These are phyloP conservation scores for Trichoderma asperelloides DNA, from an alignment of 495 filamentous ascomycete genomes.

Conservation along the genomic window DNA sequence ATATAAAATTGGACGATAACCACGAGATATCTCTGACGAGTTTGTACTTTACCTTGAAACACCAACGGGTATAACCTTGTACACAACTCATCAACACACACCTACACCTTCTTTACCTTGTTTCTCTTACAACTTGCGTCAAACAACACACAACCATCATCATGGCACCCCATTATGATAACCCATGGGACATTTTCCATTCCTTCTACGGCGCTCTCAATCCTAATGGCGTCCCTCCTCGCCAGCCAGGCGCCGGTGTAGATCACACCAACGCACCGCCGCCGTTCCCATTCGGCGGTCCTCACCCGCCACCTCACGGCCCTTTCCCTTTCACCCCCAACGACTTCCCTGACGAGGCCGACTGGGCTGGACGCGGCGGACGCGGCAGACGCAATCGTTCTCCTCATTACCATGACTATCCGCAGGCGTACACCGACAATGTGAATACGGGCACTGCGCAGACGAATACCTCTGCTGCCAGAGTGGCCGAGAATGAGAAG, in stretches of 20 bases:
- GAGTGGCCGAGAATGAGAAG: slow-evolving; percentile 16
- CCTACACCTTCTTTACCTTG: not conserved
- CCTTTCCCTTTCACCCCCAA: slow-evolving; percentile 17
- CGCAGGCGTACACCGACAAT: not conserved
- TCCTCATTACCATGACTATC: slow-evolving; percentile 11
- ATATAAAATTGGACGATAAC: not conserved
- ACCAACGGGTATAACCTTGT: no score
- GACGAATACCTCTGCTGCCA: not conserved
- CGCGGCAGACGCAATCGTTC: slow-evolving; percentile 13
- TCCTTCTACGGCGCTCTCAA: slow-evolving; percentile 15
- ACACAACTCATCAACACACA: not conserved
- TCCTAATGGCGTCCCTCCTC: not conserved
- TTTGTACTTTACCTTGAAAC: no score
- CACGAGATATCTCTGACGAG: no score
- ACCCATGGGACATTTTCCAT: slow-evolving; percentile 24
- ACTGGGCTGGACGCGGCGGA: slow-evolving; percentile 19
- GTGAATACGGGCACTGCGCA: slow-evolving; percentile 15
- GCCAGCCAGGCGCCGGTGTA: slow-evolving; percentile 21
- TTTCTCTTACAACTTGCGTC: not conserved
- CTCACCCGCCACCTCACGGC: slow-evolving; percentile 11
- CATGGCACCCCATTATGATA: not conserved
- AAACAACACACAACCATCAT: not conserved
- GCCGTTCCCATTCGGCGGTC: not conserved
- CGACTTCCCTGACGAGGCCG: slow-evolving; percentile 15
- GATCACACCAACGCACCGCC: slow-evolving; percentile 19